These are phyloP conservation scores for Pseudomassariella vexata DNA, from an alignment of 2,329 filamentous ascomycete species.

Conservation along the genomic window DNA sequence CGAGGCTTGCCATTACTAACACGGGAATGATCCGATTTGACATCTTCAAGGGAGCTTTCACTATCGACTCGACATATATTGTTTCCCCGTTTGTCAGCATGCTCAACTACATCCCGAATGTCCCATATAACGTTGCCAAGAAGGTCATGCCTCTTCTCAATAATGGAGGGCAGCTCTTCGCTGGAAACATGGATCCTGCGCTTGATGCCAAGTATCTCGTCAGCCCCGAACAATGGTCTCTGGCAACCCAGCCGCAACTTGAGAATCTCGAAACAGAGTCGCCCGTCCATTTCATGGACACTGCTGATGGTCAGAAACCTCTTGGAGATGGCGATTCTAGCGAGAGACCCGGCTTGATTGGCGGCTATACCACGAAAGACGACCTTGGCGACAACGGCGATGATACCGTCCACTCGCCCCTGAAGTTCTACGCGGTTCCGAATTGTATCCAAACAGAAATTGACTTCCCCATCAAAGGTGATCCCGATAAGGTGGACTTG, in stretches of 20 bases:
- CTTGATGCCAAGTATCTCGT: conserved; percentile 41
- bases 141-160: conserved; percentile 60
- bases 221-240: conserved; percentile 38
- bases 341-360: conserved; percentile 38
- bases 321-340: conserved; percentile 17
- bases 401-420: conserved; percentile 74
- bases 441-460: conserved; percentile 74
- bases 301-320: conserved; percentile 23
- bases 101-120: conserved; percentile 71
- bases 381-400: conserved; percentile 81
- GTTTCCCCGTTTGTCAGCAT: conserved; percentile 82
- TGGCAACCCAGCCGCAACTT: background rate
- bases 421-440: conserved; percentile 72
- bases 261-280: conserved; percentile 17
- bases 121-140: conserved; percentile 71
- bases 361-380: conserved; percentile 49
- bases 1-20: conserved; percentile 74
- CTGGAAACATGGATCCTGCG: conserved; percentile 12
- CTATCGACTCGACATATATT: conserved; percentile 77
- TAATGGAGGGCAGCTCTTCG: conserved; percentile 43
- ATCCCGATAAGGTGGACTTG: conserved; percentile 73
- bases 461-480: conserved; percentile 46
- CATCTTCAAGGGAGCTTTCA: conserved; percentile 88
- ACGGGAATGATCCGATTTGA: conserved; percentile 93
- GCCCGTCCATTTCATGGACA: conserved; percentile 22